Base-by-base conservation (phyloP, 345 rosid species). In the Salix brachista region DNA sequence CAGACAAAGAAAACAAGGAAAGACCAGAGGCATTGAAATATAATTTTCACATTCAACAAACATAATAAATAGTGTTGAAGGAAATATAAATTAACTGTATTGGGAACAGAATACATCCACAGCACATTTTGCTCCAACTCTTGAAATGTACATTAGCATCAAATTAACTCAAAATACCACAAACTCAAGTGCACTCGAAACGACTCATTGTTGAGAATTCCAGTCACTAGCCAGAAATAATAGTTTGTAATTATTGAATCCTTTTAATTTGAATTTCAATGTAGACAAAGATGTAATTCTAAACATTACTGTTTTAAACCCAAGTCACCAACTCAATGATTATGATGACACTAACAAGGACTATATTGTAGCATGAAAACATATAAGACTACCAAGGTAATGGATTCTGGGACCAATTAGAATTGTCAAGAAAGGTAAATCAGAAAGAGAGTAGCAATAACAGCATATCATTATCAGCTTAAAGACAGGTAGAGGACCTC, bases 401-500 rank as follows among this genome's bases (percentile, higher is more conserved):
- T 26, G 4, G 50, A 32, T 58, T 39, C 37, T 34, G 26, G 58
- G 34, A 52, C 41, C 30, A 16, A 21, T 26, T 28, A 28, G 28
- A 32, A 54, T 46, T 39, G 46, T 36, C 10, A 70, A 73, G 14
- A 74, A 69, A 67, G 25, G 23, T 19, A 48, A 5, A 28, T 42
- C 14, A 18, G 61, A 70, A 30, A 26, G 75, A 19, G 4, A 74
- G 66, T 16, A 28, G 71, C 6, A 65, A 66, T 48, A 56, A 39
- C 25, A 41, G 71, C 68, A 7, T 71, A 83, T 83, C 86, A 16
- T 14, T 19, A 72, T 67, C 75, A 78, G 65, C 52, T 17, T 65
- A 39, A 48, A 46, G 23, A 50, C 28, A 64, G 23, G 44, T 48
- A 44, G 16, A 25, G n/a, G 26, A 50, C 23, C 41, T 70, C 70